phyloP scores from a whole-genome alignment of 1,284 basidiomycete species.

The Mycena sp. region DNA sequence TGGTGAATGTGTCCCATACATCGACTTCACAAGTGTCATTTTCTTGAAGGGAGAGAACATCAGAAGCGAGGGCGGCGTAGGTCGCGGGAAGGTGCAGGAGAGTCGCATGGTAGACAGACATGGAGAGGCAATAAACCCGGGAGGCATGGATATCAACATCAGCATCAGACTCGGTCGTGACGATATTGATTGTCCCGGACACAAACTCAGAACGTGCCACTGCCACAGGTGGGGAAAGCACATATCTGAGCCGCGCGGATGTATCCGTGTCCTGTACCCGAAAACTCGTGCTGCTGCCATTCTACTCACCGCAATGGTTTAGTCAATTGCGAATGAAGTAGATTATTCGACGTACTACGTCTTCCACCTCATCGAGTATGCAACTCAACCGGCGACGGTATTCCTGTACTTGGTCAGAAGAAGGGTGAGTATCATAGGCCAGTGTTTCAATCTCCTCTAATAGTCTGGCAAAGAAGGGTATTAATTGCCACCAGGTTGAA shows the following conservation, averaged over 20 bases:
- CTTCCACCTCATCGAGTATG: not conserved
- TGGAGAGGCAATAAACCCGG: not conserved
- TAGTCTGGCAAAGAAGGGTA: not conserved
- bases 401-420: slow-evolving; percentile 4
- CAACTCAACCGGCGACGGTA: not conserved
- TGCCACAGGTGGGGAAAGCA: not conserved
- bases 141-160: not conserved
- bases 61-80: slow-evolving; percentile 5
- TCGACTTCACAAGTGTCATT: not conserved
- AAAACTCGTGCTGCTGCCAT: slow-evolving; percentile 3
- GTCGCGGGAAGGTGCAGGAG: slow-evolving; percentile 15
- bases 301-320: not conserved
- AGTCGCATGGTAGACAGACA: slow-evolving; percentile 3
- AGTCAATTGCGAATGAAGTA: not conserved
- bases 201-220: not conserved
- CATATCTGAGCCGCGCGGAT: not conserved
- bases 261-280: not conserved
- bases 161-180: no score
- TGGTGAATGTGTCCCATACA: slow-evolving; percentile 4
- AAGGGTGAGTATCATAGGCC: not conserved
- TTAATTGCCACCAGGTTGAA: not conserved
- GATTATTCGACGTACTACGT: not conserved
- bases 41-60: not conserved
- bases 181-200: not conserved
- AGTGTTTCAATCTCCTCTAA: slow-evolving; percentile 5